Percentiles rank a stretch among this genome's conserved stretches.
Conservation (phyloP, 805 yeast genomes). For the Wickerhamomyces ciferrii region DNA sequence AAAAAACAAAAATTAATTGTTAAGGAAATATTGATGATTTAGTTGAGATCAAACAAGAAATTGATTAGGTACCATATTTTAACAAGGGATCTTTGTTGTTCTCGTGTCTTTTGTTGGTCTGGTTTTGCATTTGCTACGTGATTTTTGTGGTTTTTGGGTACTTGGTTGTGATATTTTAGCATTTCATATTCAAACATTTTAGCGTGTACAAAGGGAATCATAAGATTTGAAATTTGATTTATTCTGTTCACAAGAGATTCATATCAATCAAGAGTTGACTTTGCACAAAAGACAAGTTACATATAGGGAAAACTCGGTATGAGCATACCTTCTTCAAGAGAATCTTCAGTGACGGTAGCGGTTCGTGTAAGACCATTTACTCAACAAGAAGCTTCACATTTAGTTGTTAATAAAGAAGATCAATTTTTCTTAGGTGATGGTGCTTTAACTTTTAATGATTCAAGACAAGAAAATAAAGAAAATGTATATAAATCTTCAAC, state of each 20-base stretch:
- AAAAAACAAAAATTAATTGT: neutral
- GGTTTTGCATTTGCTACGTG: no score
- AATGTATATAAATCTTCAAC: conserved; percentile 12
- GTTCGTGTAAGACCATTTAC: conserved; percentile 87
- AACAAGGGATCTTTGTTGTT: no score
- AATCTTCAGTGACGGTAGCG: conserved; percentile 69
- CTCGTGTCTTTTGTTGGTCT: no score
- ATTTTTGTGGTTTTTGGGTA: no score
- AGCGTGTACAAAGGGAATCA: neutral
- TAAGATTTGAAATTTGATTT: no score
- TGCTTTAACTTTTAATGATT: conserved; percentile 28
- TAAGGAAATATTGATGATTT: no score
- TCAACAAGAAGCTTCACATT: conserved; percentile 40
- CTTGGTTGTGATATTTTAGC: neutral
- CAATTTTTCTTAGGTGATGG: conserved; percentile 49
- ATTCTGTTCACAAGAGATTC: no score
- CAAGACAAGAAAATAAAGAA: neutral
- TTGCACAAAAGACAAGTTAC: neutral
- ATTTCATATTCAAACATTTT: neutral
- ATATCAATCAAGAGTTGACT: no score
- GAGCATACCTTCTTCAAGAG: conserved; percentile 3
- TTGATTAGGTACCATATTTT: no score
- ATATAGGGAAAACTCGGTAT: neutral
- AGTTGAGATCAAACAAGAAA: neutral
- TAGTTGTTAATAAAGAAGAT: conserved; percentile 35